phyloP scores from a whole-genome alignment of 1,139 yeast genomes.

The Magnusiomyces suaveolens region DNA sequence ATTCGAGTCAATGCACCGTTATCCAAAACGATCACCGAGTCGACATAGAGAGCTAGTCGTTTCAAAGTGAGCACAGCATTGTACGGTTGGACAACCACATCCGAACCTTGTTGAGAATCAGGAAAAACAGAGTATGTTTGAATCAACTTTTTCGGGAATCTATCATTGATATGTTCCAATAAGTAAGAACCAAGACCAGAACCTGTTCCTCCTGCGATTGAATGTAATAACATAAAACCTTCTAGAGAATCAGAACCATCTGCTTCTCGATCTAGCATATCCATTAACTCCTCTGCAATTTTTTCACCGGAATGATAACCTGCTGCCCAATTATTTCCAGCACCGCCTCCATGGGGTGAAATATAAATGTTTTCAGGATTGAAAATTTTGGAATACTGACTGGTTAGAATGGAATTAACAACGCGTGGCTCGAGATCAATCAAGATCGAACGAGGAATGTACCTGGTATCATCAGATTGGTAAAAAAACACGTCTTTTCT shows the following conservation, averaged over 20 bases:
- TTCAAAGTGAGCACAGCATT: constrained; percentile 75
- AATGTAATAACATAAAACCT: constrained; percentile 83
- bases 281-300: constrained; percentile 61
- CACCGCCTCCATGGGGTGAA: constrained; percentile 65
- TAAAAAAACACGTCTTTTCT: constrained; percentile 80
- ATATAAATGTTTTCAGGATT: constrained; percentile 77
- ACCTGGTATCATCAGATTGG: constrained; percentile 61
- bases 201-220: constrained; percentile 99
- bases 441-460: constrained; percentile 78
- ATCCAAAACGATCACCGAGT: constrained; percentile 79
- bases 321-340: constrained; percentile 92
- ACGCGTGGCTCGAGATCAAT: constrained; percentile 91
- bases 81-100: constrained; percentile 95
- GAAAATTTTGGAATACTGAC: constrained; percentile 53
- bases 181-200: constrained; percentile 86
- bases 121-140: constrained; percentile 88
- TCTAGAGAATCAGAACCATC: constrained; percentile 86
- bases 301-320: constrained; percentile 73
- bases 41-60: constrained; percentile 74
- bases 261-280: constrained; percentile 80
- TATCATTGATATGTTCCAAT: constrained; percentile 67
- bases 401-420: constrained; percentile 50
- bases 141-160: constrained; percentile 71
- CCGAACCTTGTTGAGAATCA: constrained; percentile 61
- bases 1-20: constrained; percentile 72